Conservation (phyloP, 108 stramenopile genomes). For the Cyclotella cryptica region DNA sequence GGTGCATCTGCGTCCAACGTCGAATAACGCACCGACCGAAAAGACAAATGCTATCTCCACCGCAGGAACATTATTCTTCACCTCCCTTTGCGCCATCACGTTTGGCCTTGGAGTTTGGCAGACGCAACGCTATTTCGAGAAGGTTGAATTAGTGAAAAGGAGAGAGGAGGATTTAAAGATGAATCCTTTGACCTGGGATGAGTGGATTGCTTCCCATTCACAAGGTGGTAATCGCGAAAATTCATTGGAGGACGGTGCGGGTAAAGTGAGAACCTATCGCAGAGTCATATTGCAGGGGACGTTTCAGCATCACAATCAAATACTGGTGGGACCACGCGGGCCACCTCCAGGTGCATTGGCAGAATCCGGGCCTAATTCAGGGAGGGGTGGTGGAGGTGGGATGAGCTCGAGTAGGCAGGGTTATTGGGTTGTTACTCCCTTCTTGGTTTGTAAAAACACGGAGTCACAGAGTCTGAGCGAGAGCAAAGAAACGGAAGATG, state of each 20-base stretch:
- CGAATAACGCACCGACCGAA: too few relatives aligned
- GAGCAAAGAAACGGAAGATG: background rate
- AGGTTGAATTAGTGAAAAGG: constrained; percentile 61
- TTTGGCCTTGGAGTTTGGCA: constrained; percentile 88
- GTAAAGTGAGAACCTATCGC: constrained; percentile 52
- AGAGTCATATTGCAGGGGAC: constrained; percentile 54
- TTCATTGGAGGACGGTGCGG: background rate
- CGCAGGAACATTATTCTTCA: constrained; percentile 61
- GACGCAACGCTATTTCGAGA: constrained; percentile 79
- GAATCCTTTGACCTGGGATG: constrained; percentile 40
- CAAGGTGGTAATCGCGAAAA: constrained; percentile 1
- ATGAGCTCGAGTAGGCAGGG: constrained; percentile 73
- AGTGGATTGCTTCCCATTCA: constrained; percentile 5
- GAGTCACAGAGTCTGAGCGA: background rate
- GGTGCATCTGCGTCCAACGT: background rate
- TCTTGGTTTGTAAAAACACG: constrained; percentile 37
- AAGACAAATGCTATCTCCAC: background rate
- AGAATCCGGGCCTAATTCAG: constrained; percentile 49
- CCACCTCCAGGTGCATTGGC: constrained; percentile 77
- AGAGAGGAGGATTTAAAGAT: constrained; percentile 63
- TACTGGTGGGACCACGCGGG: constrained; percentile 86
- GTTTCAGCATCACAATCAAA: constrained; percentile 69
- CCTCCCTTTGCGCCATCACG: constrained; percentile 78
- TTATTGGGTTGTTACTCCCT: constrained; percentile 78
- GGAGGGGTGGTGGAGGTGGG: constrained; percentile 59